Percentiles rank a stretch among this genome's conserved stretches.
Conservation (phyloP, 2,329 filamentous ascomycete genomes). For the Ascochyta pisi region DNA sequence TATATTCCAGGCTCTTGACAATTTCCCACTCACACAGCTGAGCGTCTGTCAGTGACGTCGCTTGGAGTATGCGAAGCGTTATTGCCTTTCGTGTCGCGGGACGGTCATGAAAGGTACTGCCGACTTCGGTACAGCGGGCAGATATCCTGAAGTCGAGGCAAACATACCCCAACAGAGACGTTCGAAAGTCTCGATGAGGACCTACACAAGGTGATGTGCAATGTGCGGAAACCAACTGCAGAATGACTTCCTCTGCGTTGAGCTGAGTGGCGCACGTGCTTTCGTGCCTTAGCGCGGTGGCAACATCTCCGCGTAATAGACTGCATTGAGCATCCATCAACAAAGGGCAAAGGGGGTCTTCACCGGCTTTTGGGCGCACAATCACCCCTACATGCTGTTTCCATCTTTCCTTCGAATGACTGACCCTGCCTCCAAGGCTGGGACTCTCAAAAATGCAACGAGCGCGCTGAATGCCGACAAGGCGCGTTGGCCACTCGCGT, state of each 20-base stretch:
- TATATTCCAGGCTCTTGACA: not conserved
- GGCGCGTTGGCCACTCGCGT: slow-evolving; percentile 31
- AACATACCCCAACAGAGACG: no score
- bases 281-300: slow-evolving; percentile 12
- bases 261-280: slow-evolving; percentile 4
- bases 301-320: not conserved
- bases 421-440: not conserved
- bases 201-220: no score
- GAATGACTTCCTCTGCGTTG: no score
- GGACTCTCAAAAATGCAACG: not conserved
- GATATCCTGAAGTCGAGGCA: no score
- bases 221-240: no score
- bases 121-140: no score
- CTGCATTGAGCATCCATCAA: not conserved
- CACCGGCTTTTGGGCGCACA: not conserved
- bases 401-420: not conserved
- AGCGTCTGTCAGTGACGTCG: slow-evolving; percentile 2
- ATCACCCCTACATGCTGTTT: not conserved
- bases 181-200: no score
- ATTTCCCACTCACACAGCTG: not conserved
- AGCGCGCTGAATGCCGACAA: not conserved
- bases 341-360: not conserved
- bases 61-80: not conserved
- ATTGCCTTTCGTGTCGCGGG: no score
- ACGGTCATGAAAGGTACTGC: no score